Evolutionary conservation across 768 basidiomycete species (phyloP), one percentile per base, ranked within the genome.

Genomic region (Lactarius sanguifluus): DNA sequence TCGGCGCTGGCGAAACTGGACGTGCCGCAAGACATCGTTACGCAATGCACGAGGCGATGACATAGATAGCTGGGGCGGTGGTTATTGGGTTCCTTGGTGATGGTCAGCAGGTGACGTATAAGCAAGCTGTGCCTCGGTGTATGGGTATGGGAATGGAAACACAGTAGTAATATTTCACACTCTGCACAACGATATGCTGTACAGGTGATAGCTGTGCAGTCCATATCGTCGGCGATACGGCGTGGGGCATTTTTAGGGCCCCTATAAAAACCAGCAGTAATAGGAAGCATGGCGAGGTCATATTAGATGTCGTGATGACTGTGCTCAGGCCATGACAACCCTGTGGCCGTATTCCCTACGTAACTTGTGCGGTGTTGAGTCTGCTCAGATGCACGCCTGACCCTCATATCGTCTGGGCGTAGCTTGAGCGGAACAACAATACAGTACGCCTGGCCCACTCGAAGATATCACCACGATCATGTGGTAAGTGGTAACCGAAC

Each of bases 1-100:
- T 59, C 61, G 10, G n/a, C 20, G 13, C 32, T 68, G 15, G 67
- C 66, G 13, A 30, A 25, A 38, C n/a, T 63, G 28, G 47, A 61
- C 15, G 45, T 70, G 1, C 69, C 67, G n/a, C 32, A 45, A 23
- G 67, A 65, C 15, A 59, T 68, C 10, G 58, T 65, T 25, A 20
- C n/a, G 13, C 67, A 69, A 40, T 65, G 64, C 40, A 23, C 50
- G 7, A 23, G 41, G 23, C 50, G 25, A 34, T 55, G 50, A 40
- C 45, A 30, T 45, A 32, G 6, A n/a, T 57, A 43, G 32, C 23
- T 12, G n/a, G 16, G 15, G 55, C 55, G 9, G 20, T 20, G 0
- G 13, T 18, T 9, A 47, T 12, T 45, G 36, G 18, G 25, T 23
- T 10, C n/a, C 28, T 15, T 36, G 43, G 16, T 0, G 2, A n/a